phyloP scores from a whole-genome alignment of 495 filamentous ascomycete species.

The Hypoxylon trugodes region DNA sequence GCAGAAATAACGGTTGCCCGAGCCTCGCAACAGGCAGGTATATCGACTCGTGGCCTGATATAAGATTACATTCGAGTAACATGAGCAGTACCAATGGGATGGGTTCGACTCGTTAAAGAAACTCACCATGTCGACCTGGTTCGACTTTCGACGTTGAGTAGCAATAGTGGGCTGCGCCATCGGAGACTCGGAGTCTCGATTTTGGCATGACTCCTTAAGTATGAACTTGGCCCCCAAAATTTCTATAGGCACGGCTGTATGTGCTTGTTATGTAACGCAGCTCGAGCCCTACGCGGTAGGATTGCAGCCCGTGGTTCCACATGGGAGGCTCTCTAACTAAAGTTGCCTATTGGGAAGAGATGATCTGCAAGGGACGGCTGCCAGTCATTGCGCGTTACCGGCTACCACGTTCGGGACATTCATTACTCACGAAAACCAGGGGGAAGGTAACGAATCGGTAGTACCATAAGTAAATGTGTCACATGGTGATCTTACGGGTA shows the following conservation, averaged over 20 bases:
- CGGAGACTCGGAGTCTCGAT: background rate
- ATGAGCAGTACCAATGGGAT: background rate
- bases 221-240: constrained; percentile 26
- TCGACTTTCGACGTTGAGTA: background rate
- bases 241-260: too few species aligned
- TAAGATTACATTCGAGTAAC: background rate
- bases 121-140: background rate
- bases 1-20: constrained; percentile 15
- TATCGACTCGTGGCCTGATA: constrained; percentile 1
- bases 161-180: constrained; percentile 10
- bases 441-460: background rate
- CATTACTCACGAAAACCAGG: background rate
- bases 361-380: constrained; percentile 16
- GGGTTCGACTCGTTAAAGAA: constrained; percentile 8
- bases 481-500: constrained; percentile 18
- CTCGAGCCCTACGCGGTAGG: constrained; percentile 8
- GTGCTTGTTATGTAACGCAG: constrained; percentile 5
- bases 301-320: constrained; percentile 1
- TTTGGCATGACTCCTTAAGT: background rate
- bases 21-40: constrained; percentile 17
- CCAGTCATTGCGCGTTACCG: constrained; percentile 12
- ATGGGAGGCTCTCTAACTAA: background rate
- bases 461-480: background rate
- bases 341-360: background rate
- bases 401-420: background rate